Base-by-base conservation (phyloP, 2,329 filamentous ascomycete genomes). In the Epichloe baconii region DNA sequence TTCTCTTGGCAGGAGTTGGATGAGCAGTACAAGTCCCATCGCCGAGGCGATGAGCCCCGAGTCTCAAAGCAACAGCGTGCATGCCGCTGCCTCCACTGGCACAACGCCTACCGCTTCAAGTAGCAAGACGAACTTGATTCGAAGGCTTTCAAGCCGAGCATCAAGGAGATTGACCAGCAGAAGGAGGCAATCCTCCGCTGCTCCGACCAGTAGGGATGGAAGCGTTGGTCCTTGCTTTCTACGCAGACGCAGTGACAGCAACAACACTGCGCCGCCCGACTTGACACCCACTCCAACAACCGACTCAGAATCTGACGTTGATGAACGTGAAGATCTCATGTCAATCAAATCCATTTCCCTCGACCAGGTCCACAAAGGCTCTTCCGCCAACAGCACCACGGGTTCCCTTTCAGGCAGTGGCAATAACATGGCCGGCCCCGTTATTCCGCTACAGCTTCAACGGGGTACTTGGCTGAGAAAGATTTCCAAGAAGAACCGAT, bases 221-320 rank as follows among this genome's bases (percentile, higher is more conserved):
- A 96, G 90, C 63, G 84, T 89, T 26, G 93, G 93, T 0, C 93
- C 93, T 2, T 85, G 89, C 51, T 86, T 95, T 49, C 80, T 95
- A 67, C 82, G 91, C 55, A 79, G 88, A 52, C 82, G 90, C 57
- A 96, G 90, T 66, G 89, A 94, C 66, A 95, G 90, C 71, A 93
- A 86, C 66, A 86, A 80, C 57, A 84, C 84, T 6, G 74, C 76
- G 7, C 78, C 80, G 10, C 70, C 76, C 37, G 75, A 75, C 52
- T 71, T 66, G 34, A 60, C 60, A 35, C 66, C 69, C 55, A 54
- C 66, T 17, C 59, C 57, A 36, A 36, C 47, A 34, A 71, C 71
- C 11, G 77, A 79, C 55, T 79, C 77, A 19, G 80, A 85, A 56
- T 76, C 78, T 36, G 80, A 82, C 26, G 66, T 74, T 23, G 73